Base-by-base conservation (phyloP, 139 green algal genomes). In the Trebouxia sp. region DNA sequence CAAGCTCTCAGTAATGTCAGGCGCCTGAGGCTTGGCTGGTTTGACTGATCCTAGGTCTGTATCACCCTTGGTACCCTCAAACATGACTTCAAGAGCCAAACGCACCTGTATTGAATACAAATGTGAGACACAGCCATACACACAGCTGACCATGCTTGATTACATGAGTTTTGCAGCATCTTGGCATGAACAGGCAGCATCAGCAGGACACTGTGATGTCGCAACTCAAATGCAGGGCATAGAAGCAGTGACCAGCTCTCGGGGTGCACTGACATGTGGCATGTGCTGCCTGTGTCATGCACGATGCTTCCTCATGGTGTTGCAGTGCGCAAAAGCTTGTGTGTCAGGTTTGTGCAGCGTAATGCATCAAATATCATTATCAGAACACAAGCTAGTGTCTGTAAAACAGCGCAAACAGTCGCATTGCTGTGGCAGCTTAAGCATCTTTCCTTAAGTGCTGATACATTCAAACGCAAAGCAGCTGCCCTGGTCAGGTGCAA, bases 11-110 rank as follows among this genome's bases (percentile, higher is more conserved):
- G 26, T 55, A 22, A 38, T 30, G 38, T n/a, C 32, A 30, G 48
- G 51, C 1, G 6, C 41, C 17, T 38, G 28, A 32, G 30, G 14
- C 47, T 26, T 76, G 0, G 79, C 72, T 50, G 88, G 28, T 20
- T 80, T 75, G 28, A 88, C 83, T 14, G 66, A 32, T 4, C 74
- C 89, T 20, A 87, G 37, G 28, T 83, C 86, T 22, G 69, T 80
- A 26, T 78, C 45, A 6, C 83, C 92, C 38, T 95, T 86, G 38
- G 94, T 87, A 7, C 94, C 94, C 85, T 98, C 94, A 88, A 98
- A 97, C 88, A 96, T 90, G 28, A 97, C 81, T 86, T 98, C 94
- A 75, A 98, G 83, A 30, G 93, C 91, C 45, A 98, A 84, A 9
- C 89, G 84, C 15, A 90, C 82, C 92, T 90, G 66, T 53, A 90